Conservation (phyloP, 2,329 filamentous ascomycete genomes). For the Monosporascus sp. region DNA sequence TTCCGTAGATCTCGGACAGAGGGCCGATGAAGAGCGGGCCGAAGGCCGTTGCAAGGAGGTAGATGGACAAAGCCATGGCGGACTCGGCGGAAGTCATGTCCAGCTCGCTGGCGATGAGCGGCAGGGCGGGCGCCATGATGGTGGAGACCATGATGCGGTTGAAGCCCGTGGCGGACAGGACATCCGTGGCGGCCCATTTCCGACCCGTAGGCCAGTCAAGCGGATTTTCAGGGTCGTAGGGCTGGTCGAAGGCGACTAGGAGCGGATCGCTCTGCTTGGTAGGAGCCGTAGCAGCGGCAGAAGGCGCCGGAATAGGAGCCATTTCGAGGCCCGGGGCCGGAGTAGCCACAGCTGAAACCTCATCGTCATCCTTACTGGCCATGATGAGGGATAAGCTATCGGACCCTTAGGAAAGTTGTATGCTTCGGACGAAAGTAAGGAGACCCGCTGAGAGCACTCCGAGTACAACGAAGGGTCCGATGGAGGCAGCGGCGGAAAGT, state of each 20-base stretch:
- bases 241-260: not conserved
- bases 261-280: not conserved
- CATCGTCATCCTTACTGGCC: not conserved
- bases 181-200: slow-evolving; percentile 46
- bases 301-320: not conserved
- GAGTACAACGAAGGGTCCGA: not conserved
- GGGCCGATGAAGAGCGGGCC: slow-evolving; percentile 39
- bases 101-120: slow-evolving; percentile 45
- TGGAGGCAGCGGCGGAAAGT: too few relatives aligned
- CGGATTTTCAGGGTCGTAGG: slow-evolving; percentile 28
- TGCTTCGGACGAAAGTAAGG: not conserved
- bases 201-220: slow-evolving; percentile 32
- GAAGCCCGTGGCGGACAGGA: slow-evolving; percentile 45
- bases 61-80: slow-evolving; percentile 41
- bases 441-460: too few relatives aligned
- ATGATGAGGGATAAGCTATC: not conserved
- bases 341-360: not conserved
- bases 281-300: not conserved
- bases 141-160: slow-evolving; percentile 47
- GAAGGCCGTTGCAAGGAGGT: slow-evolving; percentile 35
- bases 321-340: not conserved
- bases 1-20: slow-evolving; percentile 44
- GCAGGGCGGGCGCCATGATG: slow-evolving; percentile 47
- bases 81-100: slow-evolving; percentile 43
- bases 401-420: not conserved